Conservation (phyloP, 2,329 filamentous ascomycete species). For the Pseudogymnoascus sp. region DNA sequence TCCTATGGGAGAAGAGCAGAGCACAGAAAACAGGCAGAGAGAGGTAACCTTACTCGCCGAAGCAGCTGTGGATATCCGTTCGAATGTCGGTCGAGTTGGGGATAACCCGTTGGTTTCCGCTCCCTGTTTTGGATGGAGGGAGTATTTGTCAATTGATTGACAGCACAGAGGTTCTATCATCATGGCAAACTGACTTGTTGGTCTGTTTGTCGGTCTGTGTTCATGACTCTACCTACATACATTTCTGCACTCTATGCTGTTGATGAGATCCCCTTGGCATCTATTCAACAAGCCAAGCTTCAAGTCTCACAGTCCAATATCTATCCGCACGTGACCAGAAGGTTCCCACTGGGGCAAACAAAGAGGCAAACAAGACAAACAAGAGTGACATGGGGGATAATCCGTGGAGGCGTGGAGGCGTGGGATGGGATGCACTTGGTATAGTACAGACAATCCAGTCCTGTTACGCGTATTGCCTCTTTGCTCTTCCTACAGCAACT, state of each 20-base stretch:
- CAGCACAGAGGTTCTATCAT: background rate
- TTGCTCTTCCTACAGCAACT: background rate
- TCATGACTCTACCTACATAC: background rate
- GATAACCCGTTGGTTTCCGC: background rate
- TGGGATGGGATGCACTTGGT: background rate
- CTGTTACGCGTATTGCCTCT: background rate
- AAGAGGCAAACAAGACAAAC: background rate
- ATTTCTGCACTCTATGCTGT: background rate
- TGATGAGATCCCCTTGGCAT: background rate
- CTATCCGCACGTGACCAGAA: background rate
- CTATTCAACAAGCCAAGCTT: background rate
- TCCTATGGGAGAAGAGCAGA: background rate
- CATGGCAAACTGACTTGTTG: background rate
- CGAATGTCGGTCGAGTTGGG: background rate
- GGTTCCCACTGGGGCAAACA: background rate
- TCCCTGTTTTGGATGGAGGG: background rate
- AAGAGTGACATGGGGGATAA: background rate
- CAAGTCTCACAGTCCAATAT: background rate
- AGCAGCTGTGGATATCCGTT: background rate
- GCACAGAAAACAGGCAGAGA: background rate
- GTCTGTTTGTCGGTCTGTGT: background rate
- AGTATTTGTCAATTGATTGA: background rate
- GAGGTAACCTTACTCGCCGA: background rate
- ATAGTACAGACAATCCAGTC: background rate
- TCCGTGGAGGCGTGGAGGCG: background rate